A percentile compares a stretch with the other conserved stretches of the same genome.
These are phyloP conservation scores for Tritrichomonas foetus DNA, from an alignment of 208 protist genomes.

Conservation along the genomic window DNA sequence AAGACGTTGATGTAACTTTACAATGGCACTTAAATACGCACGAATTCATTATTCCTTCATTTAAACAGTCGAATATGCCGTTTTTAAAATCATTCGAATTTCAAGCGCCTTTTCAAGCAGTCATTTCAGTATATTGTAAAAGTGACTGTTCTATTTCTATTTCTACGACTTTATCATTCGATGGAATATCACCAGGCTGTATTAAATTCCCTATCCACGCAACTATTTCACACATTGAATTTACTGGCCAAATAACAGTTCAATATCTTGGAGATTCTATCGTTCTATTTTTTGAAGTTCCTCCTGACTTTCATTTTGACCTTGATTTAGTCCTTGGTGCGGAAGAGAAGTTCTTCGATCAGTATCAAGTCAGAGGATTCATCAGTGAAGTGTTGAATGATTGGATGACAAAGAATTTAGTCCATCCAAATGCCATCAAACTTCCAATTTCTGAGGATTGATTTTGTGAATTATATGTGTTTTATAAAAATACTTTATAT, in stretches of 20 bases:
- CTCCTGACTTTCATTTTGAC: not conserved
- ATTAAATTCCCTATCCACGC: slow-evolving; percentile 19
- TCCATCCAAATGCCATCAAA: slow-evolving; percentile 27
- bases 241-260: not conserved
- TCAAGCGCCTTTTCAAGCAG: slow-evolving; percentile 26
- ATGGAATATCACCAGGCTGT: not conserved
- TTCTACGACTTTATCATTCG: not conserved
- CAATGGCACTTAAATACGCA: slow-evolving; percentile 33
- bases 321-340: not conserved
- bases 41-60: not conserved
- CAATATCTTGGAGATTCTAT: slow-evolving; percentile 17
- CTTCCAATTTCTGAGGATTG: not conserved
- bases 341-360: slow-evolving; percentile 32
- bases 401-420: not conserved
- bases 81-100: not conserved
- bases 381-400: not conserved
- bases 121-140: not conserved
- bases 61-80: too few species aligned
- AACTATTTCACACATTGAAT: not conserved
- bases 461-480: too few species aligned
- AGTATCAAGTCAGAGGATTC: not conserved
- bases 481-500: too few species aligned
- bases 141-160: not conserved
- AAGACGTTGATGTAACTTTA: not conserved
- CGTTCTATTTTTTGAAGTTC: not conserved